A percentile compares a stretch with the other conserved stretches of the same genome.
phyloP scores from a whole-genome alignment of 805 yeast species.

The Zygosaccharomyces bailii region DNA sequence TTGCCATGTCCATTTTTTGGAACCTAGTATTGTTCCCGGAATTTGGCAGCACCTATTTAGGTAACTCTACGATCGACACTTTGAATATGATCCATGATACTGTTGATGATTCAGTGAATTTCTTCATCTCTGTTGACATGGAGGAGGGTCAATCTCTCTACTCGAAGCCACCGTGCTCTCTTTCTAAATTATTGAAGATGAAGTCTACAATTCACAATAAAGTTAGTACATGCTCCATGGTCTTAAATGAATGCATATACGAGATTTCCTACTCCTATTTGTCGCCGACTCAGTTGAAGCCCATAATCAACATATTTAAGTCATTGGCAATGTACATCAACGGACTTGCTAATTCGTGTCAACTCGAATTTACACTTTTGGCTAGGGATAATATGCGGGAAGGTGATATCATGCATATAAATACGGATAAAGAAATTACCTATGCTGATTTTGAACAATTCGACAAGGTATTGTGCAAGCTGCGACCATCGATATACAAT shows the following conservation, averaged over 20 bases:
- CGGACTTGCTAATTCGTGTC: conserved; percentile 48
- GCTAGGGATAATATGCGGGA: conserved; percentile 24
- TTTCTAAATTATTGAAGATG: conserved; percentile 36
- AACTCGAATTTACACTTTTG: conserved; percentile 41
- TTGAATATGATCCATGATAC: conserved; percentile 41
- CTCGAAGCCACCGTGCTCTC: conserved; percentile 23
- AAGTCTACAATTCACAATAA: conserved; percentile 37
- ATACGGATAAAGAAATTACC: conserved; percentile 36
- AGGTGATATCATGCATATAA: conserved; percentile 18
- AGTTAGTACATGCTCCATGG: conserved; percentile 37
- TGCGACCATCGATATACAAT: conserved; percentile 34
- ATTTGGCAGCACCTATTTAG: conserved; percentile 49
- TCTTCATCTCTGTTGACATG: conserved; percentile 35
- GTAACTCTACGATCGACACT: conserved; percentile 41
- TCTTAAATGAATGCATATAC: conserved; percentile 45
- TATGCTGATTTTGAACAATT: conserved; percentile 37
- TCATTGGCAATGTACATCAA: conserved; percentile 36
- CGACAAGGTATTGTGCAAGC: conserved; percentile 30
- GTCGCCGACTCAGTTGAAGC: conserved; percentile 42
- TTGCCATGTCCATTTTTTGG: conserved; percentile 43
- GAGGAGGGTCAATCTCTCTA: conserved; percentile 17
- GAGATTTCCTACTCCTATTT: conserved; percentile 48
- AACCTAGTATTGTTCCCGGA: conserved; percentile 48
- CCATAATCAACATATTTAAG: conserved; percentile 35
- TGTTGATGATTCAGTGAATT: conserved; percentile 39